Conservation (phyloP, 345 rosid species). For the Brassica cretica region DNA sequence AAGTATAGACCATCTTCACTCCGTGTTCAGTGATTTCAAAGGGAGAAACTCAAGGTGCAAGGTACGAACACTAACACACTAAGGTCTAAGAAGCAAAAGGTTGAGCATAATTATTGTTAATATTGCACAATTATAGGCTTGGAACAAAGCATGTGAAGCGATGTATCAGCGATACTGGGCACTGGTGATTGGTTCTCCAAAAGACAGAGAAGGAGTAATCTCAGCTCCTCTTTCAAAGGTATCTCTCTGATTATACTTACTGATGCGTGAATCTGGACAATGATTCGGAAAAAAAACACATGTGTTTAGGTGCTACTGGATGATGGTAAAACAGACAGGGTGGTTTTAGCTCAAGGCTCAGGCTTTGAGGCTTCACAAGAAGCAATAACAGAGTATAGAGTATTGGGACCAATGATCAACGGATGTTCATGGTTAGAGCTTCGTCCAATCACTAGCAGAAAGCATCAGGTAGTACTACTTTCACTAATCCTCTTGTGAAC, state of each 20-base stretch:
- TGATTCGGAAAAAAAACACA: background rate
- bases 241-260: constrained; percentile 10
- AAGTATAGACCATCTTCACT: constrained; percentile 65
- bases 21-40: constrained; percentile 60
- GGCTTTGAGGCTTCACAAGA: constrained; percentile 78
- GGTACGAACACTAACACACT: constrained; percentile 44
- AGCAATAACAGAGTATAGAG: constrained; percentile 82
- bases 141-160: constrained; percentile 76
- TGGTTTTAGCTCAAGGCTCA: constrained; percentile 63
- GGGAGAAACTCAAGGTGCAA: constrained; percentile 53
- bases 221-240: constrained; percentile 87
- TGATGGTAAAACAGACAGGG: constrained; percentile 90
- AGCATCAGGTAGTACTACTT: constrained; percentile 85
- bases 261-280: background rate
- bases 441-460: constrained; percentile 73
- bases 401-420: constrained; percentile 79
- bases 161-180: constrained; percentile 85
- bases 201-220: constrained; percentile 75
- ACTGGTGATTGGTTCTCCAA: constrained; percentile 84
- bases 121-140: constrained; percentile 50
- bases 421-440: constrained; percentile 94
- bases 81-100: background rate
- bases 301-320: constrained; percentile 67
- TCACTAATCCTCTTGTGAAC: background rate
- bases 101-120: background rate